Conservation (phyloP, 2,329 filamentous ascomycete genomes). For the Fusarium sp. region DNA sequence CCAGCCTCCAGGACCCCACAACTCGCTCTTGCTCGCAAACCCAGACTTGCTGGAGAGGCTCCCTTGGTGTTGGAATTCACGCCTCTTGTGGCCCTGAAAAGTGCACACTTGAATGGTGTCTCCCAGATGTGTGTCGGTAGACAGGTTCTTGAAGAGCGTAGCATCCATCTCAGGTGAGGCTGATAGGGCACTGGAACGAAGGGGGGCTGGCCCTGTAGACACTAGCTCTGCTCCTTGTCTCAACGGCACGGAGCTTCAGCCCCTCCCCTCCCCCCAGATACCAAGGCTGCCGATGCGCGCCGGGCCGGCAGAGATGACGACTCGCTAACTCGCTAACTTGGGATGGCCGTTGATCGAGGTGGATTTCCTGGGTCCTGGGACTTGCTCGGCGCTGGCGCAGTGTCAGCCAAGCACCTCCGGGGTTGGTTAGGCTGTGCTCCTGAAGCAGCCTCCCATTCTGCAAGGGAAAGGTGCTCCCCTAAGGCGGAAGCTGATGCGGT, state of each 20-base stretch:
- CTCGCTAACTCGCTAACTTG: neutral
- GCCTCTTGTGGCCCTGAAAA: neutral
- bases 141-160: neutral
- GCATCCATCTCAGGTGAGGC: neutral
- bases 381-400: conserved; percentile 23
- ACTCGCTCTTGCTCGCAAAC: neutral
- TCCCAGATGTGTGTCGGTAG: neutral
- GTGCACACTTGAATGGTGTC: neutral
- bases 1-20: conserved; percentile 5
- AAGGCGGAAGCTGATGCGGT: conserved; percentile 40
- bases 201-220: neutral
- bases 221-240: neutral
- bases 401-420: conserved; percentile 20
- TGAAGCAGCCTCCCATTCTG: conserved; percentile 15
- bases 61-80: neutral
- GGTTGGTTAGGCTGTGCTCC: conserved; percentile 17
- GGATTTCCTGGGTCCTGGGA: conserved; percentile 20
- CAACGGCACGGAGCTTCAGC: conserved; percentile 1
- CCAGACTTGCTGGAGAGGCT: neutral
- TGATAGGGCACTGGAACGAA: neutral
- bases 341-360: conserved; percentile 5
- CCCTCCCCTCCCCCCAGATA: conserved; percentile 4
- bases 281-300: conserved; percentile 3
- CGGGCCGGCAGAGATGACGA: conserved; percentile 5
- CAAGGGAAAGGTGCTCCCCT: conserved; percentile 18